Evolutionary conservation across 2,329 filamentous ascomycete species (phyloP).

Genomic region (Biscogniauxia sp.): DNA sequence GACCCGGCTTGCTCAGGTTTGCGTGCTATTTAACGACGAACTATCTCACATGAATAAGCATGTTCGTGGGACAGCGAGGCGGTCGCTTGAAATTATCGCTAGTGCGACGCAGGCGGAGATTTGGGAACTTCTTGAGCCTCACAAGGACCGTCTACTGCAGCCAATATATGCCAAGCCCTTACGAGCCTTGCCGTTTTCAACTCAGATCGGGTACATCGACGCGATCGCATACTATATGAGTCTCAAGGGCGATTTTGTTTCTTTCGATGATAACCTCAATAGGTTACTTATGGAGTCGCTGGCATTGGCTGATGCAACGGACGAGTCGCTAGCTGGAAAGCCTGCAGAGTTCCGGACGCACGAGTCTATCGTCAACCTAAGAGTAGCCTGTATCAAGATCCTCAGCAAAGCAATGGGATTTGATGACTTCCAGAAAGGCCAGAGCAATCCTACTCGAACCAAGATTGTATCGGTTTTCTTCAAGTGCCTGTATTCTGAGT

Average conservation of each 20-base stretch:
- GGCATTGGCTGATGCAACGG: conserved; percentile 89
- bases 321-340: conserved; percentile 89
- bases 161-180: conserved; percentile 96
- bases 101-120: conserved; percentile 75
- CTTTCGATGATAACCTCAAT: conserved; percentile 89
- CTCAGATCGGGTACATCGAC: conserved; percentile 97
- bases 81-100: conserved; percentile 77
- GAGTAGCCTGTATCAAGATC: conserved; percentile 90
- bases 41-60: conserved; percentile 94
- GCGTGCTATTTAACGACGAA: conserved; percentile 81
- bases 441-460: conserved; percentile 62
- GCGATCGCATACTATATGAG: conserved; percentile 94
- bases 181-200: conserved; percentile 85
- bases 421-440: conserved; percentile 80
- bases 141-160: conserved; percentile 84
- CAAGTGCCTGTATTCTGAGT: conserved; percentile 93
- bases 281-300: conserved; percentile 90
- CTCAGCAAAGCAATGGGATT: conserved; percentile 92
- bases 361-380: conserved; percentile 84
- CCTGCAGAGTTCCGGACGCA: conserved; percentile 93
- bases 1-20: conserved; percentile 70
- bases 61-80: conserved; percentile 83
- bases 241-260: conserved; percentile 82
- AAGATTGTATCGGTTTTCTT: conserved; percentile 95
- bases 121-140: conserved; percentile 83